Conservation (phyloP, 2,329 filamentous ascomycete genomes). For the Neonectria ditissima region DNA sequence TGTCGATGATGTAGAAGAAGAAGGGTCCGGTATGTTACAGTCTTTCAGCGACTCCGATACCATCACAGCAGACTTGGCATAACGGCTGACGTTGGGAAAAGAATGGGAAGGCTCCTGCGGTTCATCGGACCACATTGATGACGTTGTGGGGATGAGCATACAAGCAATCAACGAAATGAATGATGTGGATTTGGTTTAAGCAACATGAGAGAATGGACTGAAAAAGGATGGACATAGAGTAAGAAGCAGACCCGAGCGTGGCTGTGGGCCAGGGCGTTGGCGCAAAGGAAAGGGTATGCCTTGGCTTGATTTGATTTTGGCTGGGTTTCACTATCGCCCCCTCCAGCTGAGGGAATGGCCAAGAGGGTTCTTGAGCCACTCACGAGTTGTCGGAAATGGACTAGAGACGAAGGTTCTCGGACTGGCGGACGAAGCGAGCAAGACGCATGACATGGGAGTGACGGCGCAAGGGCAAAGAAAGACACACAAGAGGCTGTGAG, state of each 20-base stretch:
- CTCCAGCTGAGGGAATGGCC: constrained; percentile 24
- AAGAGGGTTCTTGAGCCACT: constrained; percentile 9
- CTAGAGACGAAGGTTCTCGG: constrained; percentile 20
- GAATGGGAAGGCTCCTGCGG: constrained; percentile 68
- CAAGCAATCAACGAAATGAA: constrained; percentile 56
- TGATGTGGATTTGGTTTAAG: constrained; percentile 48
- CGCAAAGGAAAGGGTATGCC: constrained; percentile 19
- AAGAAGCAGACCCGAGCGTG: constrained; percentile 9
- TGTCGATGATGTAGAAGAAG: constrained; percentile 69
- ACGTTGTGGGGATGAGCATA: constrained; percentile 59
- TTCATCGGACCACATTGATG: constrained; percentile 67
- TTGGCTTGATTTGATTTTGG: constrained; percentile 25
- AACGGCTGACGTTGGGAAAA: constrained; percentile 47
- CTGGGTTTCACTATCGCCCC: constrained; percentile 29
- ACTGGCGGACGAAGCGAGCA: constrained; percentile 17
- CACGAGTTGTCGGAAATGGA: constrained; percentile 10
- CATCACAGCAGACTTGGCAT: constrained; percentile 42
- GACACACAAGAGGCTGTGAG: constrained; percentile 4
- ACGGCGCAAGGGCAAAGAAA: constrained; percentile 37
- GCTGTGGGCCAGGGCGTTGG: constrained; percentile 17
- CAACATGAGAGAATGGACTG: constrained; percentile 5
- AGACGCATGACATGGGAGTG: constrained; percentile 46
- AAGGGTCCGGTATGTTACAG: constrained; percentile 67
- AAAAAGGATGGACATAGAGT: constrained; percentile 15
- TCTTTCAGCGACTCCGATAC: constrained; percentile 44